Base-by-base conservation (phyloP, 805 yeast species). In the Lachancea kluyveri region DNA sequence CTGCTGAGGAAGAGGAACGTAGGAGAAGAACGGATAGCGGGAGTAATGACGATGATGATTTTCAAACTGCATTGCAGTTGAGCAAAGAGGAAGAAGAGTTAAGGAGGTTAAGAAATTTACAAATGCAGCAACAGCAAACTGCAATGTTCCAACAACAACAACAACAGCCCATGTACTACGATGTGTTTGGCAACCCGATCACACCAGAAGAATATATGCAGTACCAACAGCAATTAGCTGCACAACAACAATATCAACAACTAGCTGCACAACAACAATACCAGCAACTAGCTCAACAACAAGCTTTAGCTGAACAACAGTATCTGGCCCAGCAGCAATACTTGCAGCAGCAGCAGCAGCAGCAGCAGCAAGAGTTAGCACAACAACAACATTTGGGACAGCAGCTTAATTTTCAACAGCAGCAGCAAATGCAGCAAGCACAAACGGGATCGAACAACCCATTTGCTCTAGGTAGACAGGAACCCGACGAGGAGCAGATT, bases 1-100 rank as follows among this genome's bases (percentile, higher is more conserved):
- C 95, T 2, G 96, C 94, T 1, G 87, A 81, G 42, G 88, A 83
- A 40, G 96, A 87, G 44, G 82, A 76, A 40, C 67, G 66, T 32
- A 67, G 79, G 41, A 65, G 77, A 45, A 62, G 64, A 28, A 39
- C 19, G 20, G 36, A 31, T 19, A 29, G 35, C 13, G 43, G 37
- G 6, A 39, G 42, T 23, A 43, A 49, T 10, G 48, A 48, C 25
- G 55, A 52, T 26, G 48, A 50, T 11, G 59, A 54, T 31, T 35
- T 52, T 20, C 50, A 48, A 29, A 45, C 57, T 22, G 56, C 57
- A 5, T 36, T 52, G 28, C 52, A 53, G 36, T 36, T 50, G 28
- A 48, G 54, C 27, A 47, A 52, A 39, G 58, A 52, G 30, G 58
- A 53, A 39, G 54, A 50, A 28, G 57, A 54, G 33, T 41, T 54